Evolutionary conservation across 257 asterid genomes (phyloP).

Genomic region (Penstemon eatonii): DNA sequence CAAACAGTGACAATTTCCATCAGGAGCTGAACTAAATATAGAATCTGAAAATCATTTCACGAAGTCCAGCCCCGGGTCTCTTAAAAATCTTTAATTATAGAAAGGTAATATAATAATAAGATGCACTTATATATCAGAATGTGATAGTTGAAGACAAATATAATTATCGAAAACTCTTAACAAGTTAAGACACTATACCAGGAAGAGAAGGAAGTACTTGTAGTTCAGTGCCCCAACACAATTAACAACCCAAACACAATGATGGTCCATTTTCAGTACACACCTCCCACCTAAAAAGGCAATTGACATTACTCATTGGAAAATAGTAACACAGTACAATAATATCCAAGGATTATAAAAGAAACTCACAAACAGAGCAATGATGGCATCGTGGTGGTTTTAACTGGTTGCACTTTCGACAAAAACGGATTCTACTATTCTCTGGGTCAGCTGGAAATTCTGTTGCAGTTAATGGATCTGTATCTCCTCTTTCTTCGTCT

Average conservation of each 20-base stretch:
- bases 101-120: not conserved
- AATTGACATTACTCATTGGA: slow-evolving; percentile 22
- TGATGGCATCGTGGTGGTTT: slow-evolving; percentile 74
- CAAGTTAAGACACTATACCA: slow-evolving; percentile 40
- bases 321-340: slow-evolving; percentile 19
- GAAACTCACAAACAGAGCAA: slow-evolving; percentile 70
- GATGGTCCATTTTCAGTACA: slow-evolving; percentile 73
- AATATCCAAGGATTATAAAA: slow-evolving; percentile 12
- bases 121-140: not conserved
- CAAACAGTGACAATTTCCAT: not conserved
- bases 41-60: not conserved
- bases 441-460: slow-evolving; percentile 45
- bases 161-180: not conserved
- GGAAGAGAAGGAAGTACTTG: slow-evolving; percentile 68
- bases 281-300: slow-evolving; percentile 64
- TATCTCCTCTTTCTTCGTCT: slow-evolving; percentile 66
- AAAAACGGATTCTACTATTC: slow-evolving; percentile 45
- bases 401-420: slow-evolving; percentile 40
- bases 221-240: slow-evolving; percentile 75
- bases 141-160: not conserved
- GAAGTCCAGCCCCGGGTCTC: not conserved
- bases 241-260: slow-evolving; percentile 72
- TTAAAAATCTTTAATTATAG: not conserved
- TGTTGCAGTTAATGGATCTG: slow-evolving; percentile 45
- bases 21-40: not conserved